Base-by-base conservation (phyloP, 2,329 filamentous ascomycete genomes). In the Eutypa lata region DNA sequence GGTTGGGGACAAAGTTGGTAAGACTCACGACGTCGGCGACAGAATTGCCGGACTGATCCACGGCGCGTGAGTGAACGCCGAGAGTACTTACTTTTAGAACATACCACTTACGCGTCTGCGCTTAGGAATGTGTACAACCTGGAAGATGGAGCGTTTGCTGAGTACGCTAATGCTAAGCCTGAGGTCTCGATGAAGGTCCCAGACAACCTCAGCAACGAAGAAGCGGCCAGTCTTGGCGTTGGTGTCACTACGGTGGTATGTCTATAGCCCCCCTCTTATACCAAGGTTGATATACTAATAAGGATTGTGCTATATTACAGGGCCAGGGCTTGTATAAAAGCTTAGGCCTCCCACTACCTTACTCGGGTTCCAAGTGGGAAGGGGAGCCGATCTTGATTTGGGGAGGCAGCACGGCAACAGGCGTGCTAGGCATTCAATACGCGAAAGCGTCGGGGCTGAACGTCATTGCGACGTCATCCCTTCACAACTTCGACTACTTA, bases 321-420 rank as follows among this genome's bases (percentile, higher is more conserved):
- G 75, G 69, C 31, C 77, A 80, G 65, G 73, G 71, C 0, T 68
- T 81, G 5, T 81, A 79, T 64, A 73, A 77, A 53, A 61, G 63
- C 5, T 68, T 81, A 1, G 50, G 66, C 48, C 70, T 81, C 0
- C 71, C 75, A 0, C 65, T 82, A 3, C 83, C 83, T 1, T 68
- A 65, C 68, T 7, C 31, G 8, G 31, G 31, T 14, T 35, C 8
- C 31, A 35, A 7, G 7, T 35, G 31, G 8, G 31, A 14, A 7
- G 31, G 31, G 14, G n/a, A 66, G 71, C 10, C 62, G 0, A 59
- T 78, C 40, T 58, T 78, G 21, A 75, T 77, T 54, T 76, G 78
- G 50, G 76, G 74, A 42, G 75, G 73, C 16, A 78, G 78, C 65
- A 84, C 77, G 10, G 81, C 80, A 2, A 82, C 81, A 0, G 78